A percentile compares a stretch with the other conserved stretches of the same genome.
phyloP scores from a whole-genome alignment of 148 eudicot genomes.

The Oxyria digyna region DNA sequence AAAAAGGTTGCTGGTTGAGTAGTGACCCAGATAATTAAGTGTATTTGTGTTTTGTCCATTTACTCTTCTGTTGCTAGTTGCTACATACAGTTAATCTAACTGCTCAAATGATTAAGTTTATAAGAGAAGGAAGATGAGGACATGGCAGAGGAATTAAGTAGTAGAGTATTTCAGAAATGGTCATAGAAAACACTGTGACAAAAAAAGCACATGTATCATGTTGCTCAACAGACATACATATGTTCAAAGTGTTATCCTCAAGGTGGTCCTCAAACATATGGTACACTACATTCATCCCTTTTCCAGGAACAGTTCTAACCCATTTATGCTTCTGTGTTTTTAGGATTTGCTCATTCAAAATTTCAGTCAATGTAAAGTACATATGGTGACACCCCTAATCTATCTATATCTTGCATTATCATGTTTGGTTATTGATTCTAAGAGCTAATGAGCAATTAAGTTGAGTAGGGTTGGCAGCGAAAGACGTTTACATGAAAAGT shows the following conservation, averaged over 20 bases:
- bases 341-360: too few species aligned
- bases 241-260: not conserved
- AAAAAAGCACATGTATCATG: slow-evolving; percentile 3
- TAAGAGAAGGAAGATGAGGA: too few species aligned
- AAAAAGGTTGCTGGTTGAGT: not conserved
- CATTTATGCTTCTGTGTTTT: not conserved
- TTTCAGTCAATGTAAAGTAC: too few species aligned
- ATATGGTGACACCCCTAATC: too few species aligned
- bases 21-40: not conserved
- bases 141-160: not conserved
- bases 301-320: not conserved
- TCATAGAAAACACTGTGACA: not conserved
- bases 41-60: not conserved
- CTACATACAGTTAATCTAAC: not conserved
- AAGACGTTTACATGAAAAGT: too few species aligned
- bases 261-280: not conserved
- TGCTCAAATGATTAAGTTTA: not conserved
- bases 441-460: not conserved
- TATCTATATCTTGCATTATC: too few species aligned
- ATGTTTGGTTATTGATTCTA: too few species aligned
- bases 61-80: not conserved
- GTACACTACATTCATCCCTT: not conserved
- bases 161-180: not conserved
- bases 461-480: not conserved
- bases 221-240: not conserved